Evolutionary conservation across 73 alveolate genomes (phyloP).

Genomic region (Tetrahymena elliotti): DNA sequence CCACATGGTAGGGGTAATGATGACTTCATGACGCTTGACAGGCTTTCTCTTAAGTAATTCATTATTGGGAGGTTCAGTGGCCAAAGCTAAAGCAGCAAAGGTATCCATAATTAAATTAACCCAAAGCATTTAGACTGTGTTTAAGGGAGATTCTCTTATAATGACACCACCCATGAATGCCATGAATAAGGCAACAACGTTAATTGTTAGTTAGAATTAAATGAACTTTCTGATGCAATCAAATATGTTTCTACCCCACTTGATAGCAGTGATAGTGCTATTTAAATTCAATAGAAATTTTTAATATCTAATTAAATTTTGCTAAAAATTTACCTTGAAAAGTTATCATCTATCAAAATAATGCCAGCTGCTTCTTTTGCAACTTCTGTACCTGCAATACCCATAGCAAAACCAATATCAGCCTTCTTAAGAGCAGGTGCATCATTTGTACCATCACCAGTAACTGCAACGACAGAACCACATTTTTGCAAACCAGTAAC

Average conservation of each 20-base stretch:
- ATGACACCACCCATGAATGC: slow-evolving; percentile 80
- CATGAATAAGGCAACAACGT: slow-evolving; percentile 77
- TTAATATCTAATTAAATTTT: neutral
- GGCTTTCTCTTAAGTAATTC: slow-evolving; percentile 68
- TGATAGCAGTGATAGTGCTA: slow-evolving; percentile 68
- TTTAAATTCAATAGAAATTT: neutral
- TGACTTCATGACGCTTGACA: slow-evolving; percentile 57
- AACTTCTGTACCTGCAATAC: slow-evolving; percentile 93
- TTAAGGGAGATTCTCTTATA: slow-evolving; percentile 75
- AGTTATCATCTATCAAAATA: slow-evolving; percentile 79
- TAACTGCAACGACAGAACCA: slow-evolving; percentile 87
- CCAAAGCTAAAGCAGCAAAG: slow-evolving; percentile 83
- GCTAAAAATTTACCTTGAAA: slow-evolving; percentile 39
- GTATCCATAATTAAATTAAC: slow-evolving; percentile 85
- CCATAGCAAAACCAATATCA: slow-evolving; percentile 98
- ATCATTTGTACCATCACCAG: slow-evolving; percentile 99
- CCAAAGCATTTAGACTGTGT: slow-evolving; percentile 86
- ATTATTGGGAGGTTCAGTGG: slow-evolving; percentile 80
- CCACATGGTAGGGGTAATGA: slow-evolving; percentile 75
- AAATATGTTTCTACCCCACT: slow-evolving; percentile 85
- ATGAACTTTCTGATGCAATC: slow-evolving; percentile 88
- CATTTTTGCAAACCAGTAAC: slow-evolving; percentile 82
- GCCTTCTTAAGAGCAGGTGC: slow-evolving; percentile 94
- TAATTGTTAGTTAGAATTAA: slow-evolving; percentile 81
- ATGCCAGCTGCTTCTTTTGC: slow-evolving; percentile 96